Evolutionary conservation across 306 rosid genomes (phyloP).

Genomic region (Sophora flavescens): DNA sequence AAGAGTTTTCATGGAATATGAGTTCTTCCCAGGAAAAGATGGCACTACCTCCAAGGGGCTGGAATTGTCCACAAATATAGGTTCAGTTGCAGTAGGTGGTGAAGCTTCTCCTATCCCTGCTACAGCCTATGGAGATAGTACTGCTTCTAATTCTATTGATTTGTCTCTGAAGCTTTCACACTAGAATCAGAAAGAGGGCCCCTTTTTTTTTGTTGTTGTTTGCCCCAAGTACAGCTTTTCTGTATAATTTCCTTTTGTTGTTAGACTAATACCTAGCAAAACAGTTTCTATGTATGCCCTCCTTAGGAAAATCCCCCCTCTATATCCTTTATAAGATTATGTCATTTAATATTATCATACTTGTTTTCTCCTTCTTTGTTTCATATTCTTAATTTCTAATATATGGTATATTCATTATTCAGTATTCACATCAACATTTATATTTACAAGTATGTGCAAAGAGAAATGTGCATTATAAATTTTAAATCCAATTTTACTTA

Average conservation of each 20-base stretch:
- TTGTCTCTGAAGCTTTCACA: slow-evolving; percentile 82
- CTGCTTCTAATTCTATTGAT: slow-evolving; percentile 67
- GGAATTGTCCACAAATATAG: slow-evolving; percentile 46
- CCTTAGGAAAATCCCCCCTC: slow-evolving; percentile 34
- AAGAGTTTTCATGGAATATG: slow-evolving; percentile 76
- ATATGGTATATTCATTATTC: background rate
- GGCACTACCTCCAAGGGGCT: slow-evolving; percentile 60
- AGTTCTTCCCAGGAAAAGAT: slow-evolving; percentile 69
- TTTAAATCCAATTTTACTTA: background rate
- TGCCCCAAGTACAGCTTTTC: slow-evolving; percentile 45
- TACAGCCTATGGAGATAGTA: slow-evolving; percentile 50
- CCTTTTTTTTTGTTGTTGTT: slow-evolving; percentile 20
- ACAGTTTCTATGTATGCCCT: slow-evolving; percentile 43
- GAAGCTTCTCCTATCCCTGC: slow-evolving; percentile 60
- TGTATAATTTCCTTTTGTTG: slow-evolving; percentile 51
- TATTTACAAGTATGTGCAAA: background rate
- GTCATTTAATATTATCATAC: slow-evolving; percentile 25
- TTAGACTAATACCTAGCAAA: slow-evolving; percentile 32
- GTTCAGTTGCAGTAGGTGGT: slow-evolving; percentile 50
- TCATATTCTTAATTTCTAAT: background rate
- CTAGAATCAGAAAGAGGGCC: slow-evolving; percentile 49
- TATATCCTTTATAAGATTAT: slow-evolving; percentile 37
- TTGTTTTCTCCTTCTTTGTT: background rate
- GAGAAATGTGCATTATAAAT: slow-evolving; percentile 23
- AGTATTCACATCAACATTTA: background rate